Base-by-base conservation (phyloP, 2,329 filamentous ascomycete genomes). In the Xylariaceae sp. region DNA sequence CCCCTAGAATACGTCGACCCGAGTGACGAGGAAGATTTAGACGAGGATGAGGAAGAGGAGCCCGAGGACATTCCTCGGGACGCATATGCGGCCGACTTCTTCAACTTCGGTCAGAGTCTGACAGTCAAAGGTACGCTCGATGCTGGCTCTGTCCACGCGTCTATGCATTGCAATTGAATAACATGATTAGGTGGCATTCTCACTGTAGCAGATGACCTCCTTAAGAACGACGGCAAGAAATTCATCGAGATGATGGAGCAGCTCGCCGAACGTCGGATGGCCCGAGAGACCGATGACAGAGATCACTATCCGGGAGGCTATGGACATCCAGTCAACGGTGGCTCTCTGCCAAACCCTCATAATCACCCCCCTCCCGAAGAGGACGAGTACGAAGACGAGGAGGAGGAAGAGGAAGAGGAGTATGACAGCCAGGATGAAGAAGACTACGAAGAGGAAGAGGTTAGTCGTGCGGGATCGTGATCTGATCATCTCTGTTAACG, bases 171-270 rank as follows among this genome's bases (percentile, higher is more conserved):
- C 43, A 33, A 46, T 44, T 46, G 36, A 46, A 48, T 57, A 53
- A 58, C 55, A 51, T 61, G 57, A 61, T 61, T 74, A 87, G 89
- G 92, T 69, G 93, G 92, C 57, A 95, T 98, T 62, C 79, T 98
- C 58, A 98, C 92, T 47, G 92, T 98, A 55, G 92, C 92, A 59
- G 92, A 98, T 68, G 92, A 98, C 64, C 72, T 98, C 46, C 75
- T 98, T 44, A 96, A 96, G 63, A 98, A 98, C 63, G 92, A 98
- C 61, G 92, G 92, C 53, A 94, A 94, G 63, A 94, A 94, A 56
- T 98, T 98, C 66, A 98, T 98, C 62, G 92, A 98, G 60, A 98
- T 98, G 92, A 98, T 98, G 92, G 92, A 98, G 61, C 90, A 96
- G 65, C 75, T 98, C 51, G 92, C 92, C 23, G 92, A 98, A 65